Percentiles rank a stretch among this genome's conserved stretches.
These are phyloP conservation scores for Pseudopyrenochaeta lycopersici DNA, from an alignment of 2,329 filamentous ascomycete species.

Conservation along the genomic window DNA sequence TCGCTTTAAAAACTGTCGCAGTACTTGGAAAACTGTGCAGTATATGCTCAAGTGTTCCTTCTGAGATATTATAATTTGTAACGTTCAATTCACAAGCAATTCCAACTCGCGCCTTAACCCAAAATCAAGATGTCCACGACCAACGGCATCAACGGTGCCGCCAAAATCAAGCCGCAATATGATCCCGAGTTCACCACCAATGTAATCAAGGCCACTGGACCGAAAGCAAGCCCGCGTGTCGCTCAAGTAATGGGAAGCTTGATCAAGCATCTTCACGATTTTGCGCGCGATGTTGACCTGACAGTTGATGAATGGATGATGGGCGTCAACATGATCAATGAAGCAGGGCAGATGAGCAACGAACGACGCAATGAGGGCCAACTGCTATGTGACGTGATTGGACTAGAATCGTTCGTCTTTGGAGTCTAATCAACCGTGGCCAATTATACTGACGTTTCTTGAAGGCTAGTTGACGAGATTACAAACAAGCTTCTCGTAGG, in stretches of 20 bases:
- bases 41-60: too few relatives aligned
- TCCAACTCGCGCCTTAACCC: neutral
- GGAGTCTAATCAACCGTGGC: conserved; percentile 57
- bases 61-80: neutral
- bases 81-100: neutral
- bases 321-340: conserved; percentile 72
- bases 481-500: neutral
- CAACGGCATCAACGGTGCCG: neutral
- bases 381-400: conserved; percentile 77
- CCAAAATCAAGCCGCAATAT: conserved; percentile 2
- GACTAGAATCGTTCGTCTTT: conserved; percentile 67
- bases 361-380: conserved; percentile 81
- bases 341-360: conserved; percentile 73
- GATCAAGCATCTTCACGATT: conserved; percentile 79
- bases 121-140: neutral
- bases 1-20: too few relatives aligned
- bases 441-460: neutral
- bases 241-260: conserved; percentile 53
- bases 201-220: neutral
- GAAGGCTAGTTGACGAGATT: conserved; percentile 1
- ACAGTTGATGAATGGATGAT: conserved; percentile 79
- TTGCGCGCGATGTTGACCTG: conserved; percentile 76
- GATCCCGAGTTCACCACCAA: conserved; percentile 1
- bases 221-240: neutral
- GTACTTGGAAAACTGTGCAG: too few relatives aligned